Conservation (phyloP, 164 flowering plant species). For the Vitis rupestris region DNA sequence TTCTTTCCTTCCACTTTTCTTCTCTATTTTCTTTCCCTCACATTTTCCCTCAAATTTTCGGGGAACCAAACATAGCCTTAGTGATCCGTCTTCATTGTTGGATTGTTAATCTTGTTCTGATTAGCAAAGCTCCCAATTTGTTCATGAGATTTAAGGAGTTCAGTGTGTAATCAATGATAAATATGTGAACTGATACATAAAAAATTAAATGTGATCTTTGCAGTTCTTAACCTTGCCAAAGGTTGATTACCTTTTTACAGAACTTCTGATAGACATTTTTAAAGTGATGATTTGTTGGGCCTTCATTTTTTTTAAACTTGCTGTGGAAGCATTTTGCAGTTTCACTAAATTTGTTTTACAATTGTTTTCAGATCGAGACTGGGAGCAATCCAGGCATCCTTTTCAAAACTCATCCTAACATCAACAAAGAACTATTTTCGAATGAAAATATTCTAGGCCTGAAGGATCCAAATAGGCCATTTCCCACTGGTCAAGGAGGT, state of each 20-base stretch:
- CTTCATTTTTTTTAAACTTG: neutral
- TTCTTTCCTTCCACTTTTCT: too few species aligned
- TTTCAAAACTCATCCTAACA: conserved; percentile 96
- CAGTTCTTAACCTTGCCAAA: neutral
- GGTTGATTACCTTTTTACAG: neutral
- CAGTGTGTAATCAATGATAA: neutral
- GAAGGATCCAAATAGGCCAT: conserved; percentile 89
- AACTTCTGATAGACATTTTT: neutral
- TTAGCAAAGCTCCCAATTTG: neutral
- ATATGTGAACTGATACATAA: too few species aligned
- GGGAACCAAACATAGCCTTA: too few species aligned
- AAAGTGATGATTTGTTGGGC: neutral
- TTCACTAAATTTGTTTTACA: neutral
- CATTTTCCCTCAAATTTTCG: too few species aligned
- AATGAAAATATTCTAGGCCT: conserved; percentile 84
- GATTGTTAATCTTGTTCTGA: neutral
- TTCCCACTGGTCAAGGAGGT: conserved; percentile 75
- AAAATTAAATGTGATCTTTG: neutral
- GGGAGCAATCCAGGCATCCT: conserved; percentile 66
- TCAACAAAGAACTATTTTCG: conserved; percentile 87
- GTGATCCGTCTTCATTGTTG: too few species aligned
- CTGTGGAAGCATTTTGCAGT: neutral
- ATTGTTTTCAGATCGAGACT: conserved; percentile 68
- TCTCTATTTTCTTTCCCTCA: too few species aligned
- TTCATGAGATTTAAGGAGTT: neutral